Conservation (phyloP, 306 rosid species). For the Albizia julibrissin region DNA sequence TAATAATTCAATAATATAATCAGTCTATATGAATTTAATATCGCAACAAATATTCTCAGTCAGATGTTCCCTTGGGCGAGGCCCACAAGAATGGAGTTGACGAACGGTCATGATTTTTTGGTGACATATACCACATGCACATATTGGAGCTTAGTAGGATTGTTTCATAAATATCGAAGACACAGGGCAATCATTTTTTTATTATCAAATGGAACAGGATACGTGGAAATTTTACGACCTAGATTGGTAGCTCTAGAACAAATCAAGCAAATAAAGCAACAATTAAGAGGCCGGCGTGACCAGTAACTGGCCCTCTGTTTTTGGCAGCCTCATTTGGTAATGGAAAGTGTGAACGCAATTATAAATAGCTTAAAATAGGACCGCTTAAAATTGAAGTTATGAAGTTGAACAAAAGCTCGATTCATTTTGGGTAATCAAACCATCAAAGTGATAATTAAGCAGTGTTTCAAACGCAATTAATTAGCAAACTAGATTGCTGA, state of each 20-base stretch:
- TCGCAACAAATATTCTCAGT: conserved; percentile 26
- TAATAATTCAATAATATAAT: not conserved
- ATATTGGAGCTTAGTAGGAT: conserved; percentile 37
- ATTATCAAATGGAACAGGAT: not conserved
- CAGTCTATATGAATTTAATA: not conserved
- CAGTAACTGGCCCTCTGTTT: conserved; percentile 58
- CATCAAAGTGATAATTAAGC: conserved; percentile 18
- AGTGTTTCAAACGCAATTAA: not conserved
- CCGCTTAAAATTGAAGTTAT: conserved; percentile 19
- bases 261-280: conserved; percentile 24
- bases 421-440: not conserved
- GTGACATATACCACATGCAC: conserved; percentile 33
- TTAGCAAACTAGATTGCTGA: conserved; percentile 2
- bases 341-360: conserved; percentile 5
- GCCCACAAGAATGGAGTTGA: conserved; percentile 35
- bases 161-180: conserved; percentile 6
- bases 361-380: not conserved
- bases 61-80: conserved; percentile 4
- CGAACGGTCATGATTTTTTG: conserved; percentile 26
- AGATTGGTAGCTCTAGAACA: conserved; percentile 21
- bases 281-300: conserved; percentile 29
- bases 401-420: conserved; percentile 19
- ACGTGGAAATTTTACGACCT: not conserved
- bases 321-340: conserved; percentile 53
- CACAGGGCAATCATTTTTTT: not conserved